Conservation (phyloP, 2,329 filamentous ascomycete species). For the Raffaelea ambrosiae region DNA sequence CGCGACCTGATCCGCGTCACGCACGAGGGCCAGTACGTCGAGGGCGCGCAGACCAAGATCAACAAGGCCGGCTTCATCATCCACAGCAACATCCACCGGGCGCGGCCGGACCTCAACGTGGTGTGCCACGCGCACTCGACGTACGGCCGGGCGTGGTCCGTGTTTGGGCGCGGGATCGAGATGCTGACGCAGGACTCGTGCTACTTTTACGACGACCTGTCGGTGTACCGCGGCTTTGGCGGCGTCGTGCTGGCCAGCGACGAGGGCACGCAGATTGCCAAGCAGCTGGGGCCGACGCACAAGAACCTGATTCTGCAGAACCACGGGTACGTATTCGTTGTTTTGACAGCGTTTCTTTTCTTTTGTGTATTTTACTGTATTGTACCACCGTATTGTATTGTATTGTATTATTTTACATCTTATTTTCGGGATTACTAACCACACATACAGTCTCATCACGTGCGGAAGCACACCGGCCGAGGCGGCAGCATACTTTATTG, state of each 20-base stretch:
- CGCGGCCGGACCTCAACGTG: slow-evolving; percentile 54
- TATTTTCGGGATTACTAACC: no score
- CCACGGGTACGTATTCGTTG: no score
- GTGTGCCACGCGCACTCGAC: slow-evolving; percentile 60
- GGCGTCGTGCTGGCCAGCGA: slow-evolving; percentile 47
- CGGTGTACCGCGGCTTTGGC: slow-evolving; percentile 51
- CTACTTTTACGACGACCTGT: slow-evolving; percentile 57
- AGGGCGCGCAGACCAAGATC: slow-evolving; percentile 32
- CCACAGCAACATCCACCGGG: slow-evolving; percentile 58
- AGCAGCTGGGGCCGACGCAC: slow-evolving; percentile 48
- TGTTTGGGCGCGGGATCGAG: slow-evolving; percentile 54
- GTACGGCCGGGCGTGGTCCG: slow-evolving; percentile 57
- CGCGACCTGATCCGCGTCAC: slow-evolving; percentile 56
- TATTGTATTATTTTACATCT: no score
- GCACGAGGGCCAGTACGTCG: slow-evolving; percentile 16
- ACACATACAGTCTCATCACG: slow-evolving; percentile 51
- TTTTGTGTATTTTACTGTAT: no score
- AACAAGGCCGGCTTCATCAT: slow-evolving; percentile 65
- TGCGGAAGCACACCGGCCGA: slow-evolving; percentile 65
- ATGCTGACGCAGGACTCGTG: slow-evolving; percentile 61
- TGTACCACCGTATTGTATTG: no score
- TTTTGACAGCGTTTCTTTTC: no score
- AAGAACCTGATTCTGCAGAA: slow-evolving; percentile 60
- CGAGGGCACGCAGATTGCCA: slow-evolving; percentile 56
- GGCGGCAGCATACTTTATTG: slow-evolving; percentile 60